Evolutionary conservation across 345 rosid genomes (phyloP).

Genomic region (Citrus reticulata): DNA sequence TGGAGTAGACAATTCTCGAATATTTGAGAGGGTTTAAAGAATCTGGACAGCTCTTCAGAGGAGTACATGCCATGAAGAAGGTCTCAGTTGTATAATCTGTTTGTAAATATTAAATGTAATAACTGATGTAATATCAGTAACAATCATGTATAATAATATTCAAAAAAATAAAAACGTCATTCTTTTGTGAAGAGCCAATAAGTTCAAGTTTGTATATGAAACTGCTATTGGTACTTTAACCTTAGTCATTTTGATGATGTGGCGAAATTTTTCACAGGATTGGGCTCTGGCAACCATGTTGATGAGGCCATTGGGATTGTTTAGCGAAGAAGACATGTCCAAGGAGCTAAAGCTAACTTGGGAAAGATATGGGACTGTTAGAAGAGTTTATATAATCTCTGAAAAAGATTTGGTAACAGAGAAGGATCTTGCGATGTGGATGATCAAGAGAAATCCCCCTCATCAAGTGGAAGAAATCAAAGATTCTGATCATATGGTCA

Average conservation of each 20-base stretch:
- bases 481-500: slow-evolving; percentile 61
- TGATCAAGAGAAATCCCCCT: slow-evolving; percentile 50
- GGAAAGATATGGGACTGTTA: slow-evolving; percentile 41
- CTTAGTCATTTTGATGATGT: not conserved
- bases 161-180: no score
- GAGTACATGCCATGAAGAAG: no score
- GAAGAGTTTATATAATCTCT: slow-evolving; percentile 37
- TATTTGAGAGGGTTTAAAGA: no score
- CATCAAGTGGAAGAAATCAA: slow-evolving; percentile 31
- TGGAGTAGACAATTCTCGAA: no score
- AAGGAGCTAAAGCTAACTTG: slow-evolving; percentile 28
- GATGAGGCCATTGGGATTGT: slow-evolving; percentile 38
- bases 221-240: not conserved
- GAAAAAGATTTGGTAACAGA: slow-evolving; percentile 27
- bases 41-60: no score
- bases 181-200: no score
- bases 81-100: no score
- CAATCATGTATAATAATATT: no score
- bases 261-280: slow-evolving; percentile 26
- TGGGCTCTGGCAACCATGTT: slow-evolving; percentile 42
- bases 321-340: slow-evolving; percentile 32
- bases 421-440: slow-evolving; percentile 32
- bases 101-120: no score
- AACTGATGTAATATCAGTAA: no score
- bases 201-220: no score